Conservation (phyloP, 2,329 filamentous ascomycete species). For the Fusarium oligoseptatum region DNA sequence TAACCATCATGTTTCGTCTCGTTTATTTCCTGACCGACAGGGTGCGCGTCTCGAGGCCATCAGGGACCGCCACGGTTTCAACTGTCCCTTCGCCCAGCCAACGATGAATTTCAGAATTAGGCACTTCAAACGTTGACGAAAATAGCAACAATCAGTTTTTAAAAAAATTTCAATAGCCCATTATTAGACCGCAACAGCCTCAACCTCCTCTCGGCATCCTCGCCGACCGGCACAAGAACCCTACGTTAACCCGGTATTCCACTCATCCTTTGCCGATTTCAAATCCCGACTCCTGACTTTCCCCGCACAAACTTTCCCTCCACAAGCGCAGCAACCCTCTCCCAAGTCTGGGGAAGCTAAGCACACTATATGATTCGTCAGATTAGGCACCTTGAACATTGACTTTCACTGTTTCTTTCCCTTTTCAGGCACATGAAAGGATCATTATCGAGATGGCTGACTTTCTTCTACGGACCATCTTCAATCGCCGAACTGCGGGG, state of each 20-base stretch:
- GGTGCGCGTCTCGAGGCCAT: neutral
- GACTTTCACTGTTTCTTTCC: neutral
- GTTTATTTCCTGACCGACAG: too few species aligned
- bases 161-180: neutral
- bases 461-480: conserved; percentile 7
- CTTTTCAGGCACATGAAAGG: neutral
- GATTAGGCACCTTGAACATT: neutral
- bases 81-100: neutral
- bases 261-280: conserved; percentile 32
- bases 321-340: neutral
- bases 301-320: conserved; percentile 22
- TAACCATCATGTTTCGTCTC: too few species aligned
- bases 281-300: conserved; percentile 18
- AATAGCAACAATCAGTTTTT: neutral
- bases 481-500: conserved; percentile 31
- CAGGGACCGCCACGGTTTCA: conserved; percentile 22
- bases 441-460: neutral
- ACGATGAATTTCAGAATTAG: neutral
- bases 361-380: conserved; percentile 15
- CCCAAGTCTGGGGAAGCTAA: conserved; percentile 8
- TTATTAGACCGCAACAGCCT: neutral
- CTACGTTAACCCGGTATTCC: neutral
- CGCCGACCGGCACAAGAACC: neutral
- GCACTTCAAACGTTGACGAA: neutral
- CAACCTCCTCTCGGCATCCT: neutral